Percentiles rank a stretch among this genome's conserved stretches.
Conservation (phyloP, 441 rosid species). For the Erodium trifolium region DNA sequence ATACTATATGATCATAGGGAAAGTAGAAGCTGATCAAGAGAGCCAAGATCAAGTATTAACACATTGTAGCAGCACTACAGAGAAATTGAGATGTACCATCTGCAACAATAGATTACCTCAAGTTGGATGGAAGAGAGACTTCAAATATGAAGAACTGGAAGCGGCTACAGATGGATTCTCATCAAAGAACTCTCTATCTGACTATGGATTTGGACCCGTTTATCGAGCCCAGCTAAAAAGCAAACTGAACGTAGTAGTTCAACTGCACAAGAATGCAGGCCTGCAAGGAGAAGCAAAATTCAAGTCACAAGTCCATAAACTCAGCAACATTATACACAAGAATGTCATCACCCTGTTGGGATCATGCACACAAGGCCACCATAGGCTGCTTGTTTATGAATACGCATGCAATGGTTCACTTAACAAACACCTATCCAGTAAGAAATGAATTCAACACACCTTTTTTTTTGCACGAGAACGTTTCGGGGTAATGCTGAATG, state of each 20-base stretch:
- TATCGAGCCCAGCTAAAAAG: conserved; percentile 30
- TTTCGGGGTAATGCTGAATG: not conserved
- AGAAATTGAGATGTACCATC: conserved; percentile 23
- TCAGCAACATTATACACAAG: conserved; percentile 27
- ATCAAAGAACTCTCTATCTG: conserved; percentile 32
- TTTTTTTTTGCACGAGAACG: not conserved
- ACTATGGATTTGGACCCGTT: conserved; percentile 50
- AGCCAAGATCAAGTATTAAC: no score
- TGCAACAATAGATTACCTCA: conserved; percentile 31
- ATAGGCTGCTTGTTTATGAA: conserved; percentile 35
- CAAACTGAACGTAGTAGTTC: conserved; percentile 27
- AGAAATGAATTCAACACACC: conserved; percentile 4
- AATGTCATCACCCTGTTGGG: conserved; percentile 34
- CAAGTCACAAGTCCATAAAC: conserved; percentile 19
- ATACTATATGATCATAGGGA: not conserved
- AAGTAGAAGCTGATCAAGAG: conserved; percentile 14
- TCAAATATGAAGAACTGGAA: conserved; percentile 41
- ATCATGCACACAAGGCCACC: conserved; percentile 28
- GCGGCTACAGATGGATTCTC: conserved; percentile 52
- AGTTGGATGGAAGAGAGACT: conserved; percentile 22
- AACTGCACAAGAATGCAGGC: conserved; percentile 12
- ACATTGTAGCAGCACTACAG: no score
- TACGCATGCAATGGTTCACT: conserved; percentile 44
- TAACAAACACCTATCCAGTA: conserved; percentile 49
- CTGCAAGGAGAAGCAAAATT: conserved; percentile 15